Base-by-base conservation (phyloP, 805 yeast genomes). In the Ogataea chonburiensis region DNA sequence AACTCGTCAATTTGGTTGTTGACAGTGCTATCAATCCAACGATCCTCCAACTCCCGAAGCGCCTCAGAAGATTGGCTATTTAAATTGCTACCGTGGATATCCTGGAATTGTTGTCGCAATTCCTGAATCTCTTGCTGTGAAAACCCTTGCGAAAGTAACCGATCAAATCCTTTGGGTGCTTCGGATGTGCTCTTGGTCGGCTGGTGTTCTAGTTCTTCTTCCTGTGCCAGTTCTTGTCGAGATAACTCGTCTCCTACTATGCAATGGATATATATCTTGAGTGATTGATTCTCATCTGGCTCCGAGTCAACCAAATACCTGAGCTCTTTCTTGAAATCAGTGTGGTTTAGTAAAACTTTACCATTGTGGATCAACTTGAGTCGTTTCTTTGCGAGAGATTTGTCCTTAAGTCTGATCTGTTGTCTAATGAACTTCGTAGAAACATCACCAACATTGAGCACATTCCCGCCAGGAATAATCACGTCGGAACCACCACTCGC, bases 1-100 rank as follows among this genome's bases (percentile, higher is more conserved):
- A 70, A 67, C 31, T 66, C 72, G 32, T 67, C 73, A 35, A 69
- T 70, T 36, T 68, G 72, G 34, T 71, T 74, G 38, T 71, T 71
- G 4, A 75, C 84, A 1, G 87, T 82, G 31, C 81, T 77, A 47
- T 87, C 93, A 43, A 87, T 83, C 95, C 96, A 88, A 38, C 86
- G 69, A 47, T 87, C 96, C 55, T 87, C 96, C 40, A 86, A 58
- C 45, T 80, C 81, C 33, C 86, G 57, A 2, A 80, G 59, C 39
- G 72, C 85, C 14, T 70, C 73, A 31, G 62, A 70, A 23, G 68
- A 68, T 17, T 53, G 52, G 6, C 45, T 35, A 10, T 34, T 34
- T 30, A 49, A 29, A 7, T 43, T 62, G 28, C 55, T 67, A 0
- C 86, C 86, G 56, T 86, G 84, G 2, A 88, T 68, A 39, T 70